Base-by-base conservation (phyloP, 306 rosid species). In the Cucurbita argyrosperma region DNA sequence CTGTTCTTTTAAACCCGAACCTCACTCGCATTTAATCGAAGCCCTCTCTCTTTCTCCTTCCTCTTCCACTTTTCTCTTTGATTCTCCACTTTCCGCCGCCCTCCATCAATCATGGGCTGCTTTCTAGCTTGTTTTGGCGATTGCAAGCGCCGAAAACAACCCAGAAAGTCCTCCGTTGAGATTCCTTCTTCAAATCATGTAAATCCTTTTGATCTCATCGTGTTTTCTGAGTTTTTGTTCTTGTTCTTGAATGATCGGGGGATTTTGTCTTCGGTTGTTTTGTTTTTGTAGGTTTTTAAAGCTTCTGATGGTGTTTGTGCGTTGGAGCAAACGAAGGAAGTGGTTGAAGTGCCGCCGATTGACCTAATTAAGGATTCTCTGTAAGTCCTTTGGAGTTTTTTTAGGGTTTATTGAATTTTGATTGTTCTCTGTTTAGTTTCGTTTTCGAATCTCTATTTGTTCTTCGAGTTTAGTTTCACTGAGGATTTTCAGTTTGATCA, bases 111-210 rank as follows among this genome's bases (percentile, higher is more conserved):
- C 16, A 76, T 76, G 78, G 40, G 43, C 69, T 81, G 89, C 89
- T 86, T 86, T 88, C 81, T 46, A 49, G 56, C 80, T 67, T 88
- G 90, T 15, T 86, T 88, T 62, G 15, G 75, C 8, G 4, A 63
- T 77, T 75, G 79, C 45, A 86, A 84, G 83, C 78, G 74, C 42
- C 79, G 23, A 46, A 84, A 78, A 15, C 85, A 76, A 15, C 84
- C 47, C 72, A 46, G 18, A n/a, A 74, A 57, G 45, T 58, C 76
- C 1, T 4, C 67, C 10, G 19, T 53, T 43, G 12, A 23, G 49
- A 74, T 71, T 60, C 76, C 50, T 47, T 13, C 76, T 11, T 9
- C 13, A 52, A 23, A 60, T 49, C 67, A 78, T 16, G 90, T 82
- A 80, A 75, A 67, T 79, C 59, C 69, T 7, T 53, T 37, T 72